Base-by-base conservation (phyloP, 306 rosid genomes). In the Amphicarpaea edgeworthii region DNA sequence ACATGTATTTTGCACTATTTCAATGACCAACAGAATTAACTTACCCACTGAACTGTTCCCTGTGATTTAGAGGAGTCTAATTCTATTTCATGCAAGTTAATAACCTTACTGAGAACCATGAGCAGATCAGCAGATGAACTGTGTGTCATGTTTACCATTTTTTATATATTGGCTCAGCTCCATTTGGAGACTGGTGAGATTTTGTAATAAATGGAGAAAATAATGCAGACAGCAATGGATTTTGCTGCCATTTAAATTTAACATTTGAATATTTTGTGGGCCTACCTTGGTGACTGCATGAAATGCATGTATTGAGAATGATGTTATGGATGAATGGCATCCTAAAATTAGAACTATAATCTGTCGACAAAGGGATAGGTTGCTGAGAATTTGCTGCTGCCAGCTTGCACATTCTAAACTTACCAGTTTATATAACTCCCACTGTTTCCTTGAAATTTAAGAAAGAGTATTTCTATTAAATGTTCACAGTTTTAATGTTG, bases 301-400 rank as follows among this genome's bases (percentile, higher is more conserved):
- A 45, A 65, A 45, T 73, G 28, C 7, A 10, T 54, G 21, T 65
- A 32, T 17, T 73, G 67, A 65, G 45, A 37, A 57, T 73, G 16
- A 3, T 55, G 64, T 23, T 46, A n/a, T 55, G 28, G 65, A 68
- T 68, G 66, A 59, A 28, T 26, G 46, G 49, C 59, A 37, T 10
- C 60, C 53, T 16, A 28, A 28, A 32, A 20, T 47, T 40, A 40
- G 26, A 67, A 38, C 10, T 46, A 12, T 66, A 73, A 23, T 43
- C 3, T 76, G 72, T 40, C 12, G 7, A 47, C 46, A 43, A 69
- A 53, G 74, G n/a, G 16, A 62, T 32, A 49, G 73, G 40, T 28
- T 53, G 26, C 34, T 10, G 24, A 20, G 67, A 72, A 38, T 17
- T 65, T 58, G 34, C 49, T 55, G 42, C 32, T 6, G 42, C 50